Evolutionary conservation across 1,284 basidiomycete genomes (phyloP).

Genomic region (Rhodotorula glutinis): DNA sequence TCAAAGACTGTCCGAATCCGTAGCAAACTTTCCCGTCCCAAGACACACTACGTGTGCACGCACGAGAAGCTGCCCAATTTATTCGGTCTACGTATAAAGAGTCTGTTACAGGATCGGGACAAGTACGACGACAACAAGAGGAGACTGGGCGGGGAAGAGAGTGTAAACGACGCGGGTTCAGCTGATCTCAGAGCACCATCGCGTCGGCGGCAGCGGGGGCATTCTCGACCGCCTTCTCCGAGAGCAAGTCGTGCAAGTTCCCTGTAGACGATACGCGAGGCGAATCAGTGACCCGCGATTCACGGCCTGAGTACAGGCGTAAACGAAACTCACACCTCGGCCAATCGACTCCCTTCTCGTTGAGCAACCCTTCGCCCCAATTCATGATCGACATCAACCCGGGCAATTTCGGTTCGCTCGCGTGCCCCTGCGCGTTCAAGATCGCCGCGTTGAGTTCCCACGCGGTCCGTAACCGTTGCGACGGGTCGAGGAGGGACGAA

Average conservation of each 20-base stretch:
- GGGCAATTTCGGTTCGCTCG: conserved; percentile 84
- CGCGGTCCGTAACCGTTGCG: conserved; percentile 86
- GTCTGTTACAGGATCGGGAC: too few relatives aligned
- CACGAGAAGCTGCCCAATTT: too few relatives aligned
- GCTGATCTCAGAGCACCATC: conserved; percentile 19
- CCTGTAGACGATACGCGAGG: neutral
- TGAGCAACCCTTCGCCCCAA: conserved; percentile 81
- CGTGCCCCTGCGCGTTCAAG: conserved; percentile 82
- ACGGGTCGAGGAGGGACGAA: conserved; percentile 72
- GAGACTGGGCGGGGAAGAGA: too few relatives aligned
- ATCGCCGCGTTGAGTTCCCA: conserved; percentile 90
- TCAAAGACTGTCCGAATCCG: too few relatives aligned
- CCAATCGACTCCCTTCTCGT: conserved; percentile 52
- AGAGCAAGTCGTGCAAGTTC: conserved; percentile 19
- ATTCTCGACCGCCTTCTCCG: neutral
- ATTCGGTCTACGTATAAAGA: too few relatives aligned
- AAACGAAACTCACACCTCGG: conserved; percentile 39
- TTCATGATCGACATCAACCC: conserved; percentile 78
- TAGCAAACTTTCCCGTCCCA: too few relatives aligned
- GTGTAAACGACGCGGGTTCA: too few relatives aligned
- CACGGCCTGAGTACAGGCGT: too few relatives aligned
- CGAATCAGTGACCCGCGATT: too few relatives aligned
- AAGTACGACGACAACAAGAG: too few relatives aligned
- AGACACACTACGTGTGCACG: too few relatives aligned
- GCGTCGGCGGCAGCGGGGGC: neutral